phyloP scores from a whole-genome alignment of 2,329 filamentous ascomycete species.

The Westerdykella aurantiaca region DNA sequence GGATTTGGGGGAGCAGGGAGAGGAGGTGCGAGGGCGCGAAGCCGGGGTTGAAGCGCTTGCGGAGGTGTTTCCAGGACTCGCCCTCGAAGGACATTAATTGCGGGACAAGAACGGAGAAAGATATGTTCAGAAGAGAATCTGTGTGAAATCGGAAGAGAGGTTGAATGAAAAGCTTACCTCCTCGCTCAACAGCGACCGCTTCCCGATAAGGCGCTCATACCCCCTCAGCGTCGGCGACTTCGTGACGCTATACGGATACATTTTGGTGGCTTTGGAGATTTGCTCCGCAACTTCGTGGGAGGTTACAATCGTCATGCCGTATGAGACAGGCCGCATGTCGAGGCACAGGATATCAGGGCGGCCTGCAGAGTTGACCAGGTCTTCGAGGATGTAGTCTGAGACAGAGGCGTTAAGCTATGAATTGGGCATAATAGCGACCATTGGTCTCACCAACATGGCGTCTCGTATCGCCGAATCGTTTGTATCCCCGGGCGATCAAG shows the following conservation, averaged over 20 bases:
- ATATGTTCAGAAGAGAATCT: neutral
- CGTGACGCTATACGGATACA: slow-evolving; percentile 25
- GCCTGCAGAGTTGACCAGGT: slow-evolving; percentile 22
- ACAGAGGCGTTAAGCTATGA: neutral
- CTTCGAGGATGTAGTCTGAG: slow-evolving; percentile 31
- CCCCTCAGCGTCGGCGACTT: slow-evolving; percentile 31
- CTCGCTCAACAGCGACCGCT: slow-evolving; percentile 21
- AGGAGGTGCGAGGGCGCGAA: slow-evolving; percentile 35
- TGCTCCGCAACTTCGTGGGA: slow-evolving; percentile 35
- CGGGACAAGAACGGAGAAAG: too few relatives aligned
- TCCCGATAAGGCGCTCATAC: slow-evolving; percentile 20
- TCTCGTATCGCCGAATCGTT: slow-evolving; percentile 18
- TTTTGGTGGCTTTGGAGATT: slow-evolving; percentile 22
- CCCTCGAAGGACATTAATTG: slow-evolving; percentile 6
- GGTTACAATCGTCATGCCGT: slow-evolving; percentile 19
- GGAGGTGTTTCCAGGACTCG: slow-evolving; percentile 32
- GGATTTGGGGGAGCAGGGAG: slow-evolving; percentile 29
- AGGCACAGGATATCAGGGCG: slow-evolving; percentile 24
- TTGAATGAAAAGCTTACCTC: slow-evolving; percentile 10
- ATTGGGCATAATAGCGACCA: neutral
- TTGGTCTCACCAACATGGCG: slow-evolving; percentile 22
- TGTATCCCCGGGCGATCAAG: slow-evolving; percentile 21
- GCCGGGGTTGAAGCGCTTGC: slow-evolving; percentile 34
- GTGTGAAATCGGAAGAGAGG: neutral
- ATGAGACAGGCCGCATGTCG: slow-evolving; percentile 29